Percentiles rank a stretch among this genome's conserved stretches.
phyloP scores from a whole-genome alignment of 31 red algal genomes.

The Endocladia muricata region DNA sequence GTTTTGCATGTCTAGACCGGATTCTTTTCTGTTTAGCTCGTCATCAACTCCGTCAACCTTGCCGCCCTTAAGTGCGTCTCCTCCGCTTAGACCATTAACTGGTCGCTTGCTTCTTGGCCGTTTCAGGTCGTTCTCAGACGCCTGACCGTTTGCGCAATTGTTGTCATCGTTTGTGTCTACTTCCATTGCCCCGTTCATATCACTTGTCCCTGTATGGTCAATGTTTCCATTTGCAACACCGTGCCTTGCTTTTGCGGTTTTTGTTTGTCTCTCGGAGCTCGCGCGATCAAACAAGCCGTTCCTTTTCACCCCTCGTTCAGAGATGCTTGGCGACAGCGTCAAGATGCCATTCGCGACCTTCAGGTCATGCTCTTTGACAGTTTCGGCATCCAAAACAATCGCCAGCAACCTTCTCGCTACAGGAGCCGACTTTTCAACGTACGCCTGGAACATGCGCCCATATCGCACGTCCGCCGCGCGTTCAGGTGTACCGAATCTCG shows the following conservation, averaged over 20 bases:
- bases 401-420: conserved; percentile 55
- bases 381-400: conserved; percentile 38
- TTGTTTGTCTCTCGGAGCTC: neutral
- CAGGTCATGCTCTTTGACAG: conserved; percentile 50
- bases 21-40: neutral
- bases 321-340: neutral
- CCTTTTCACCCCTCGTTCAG: no score
- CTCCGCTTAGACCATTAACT: neutral
- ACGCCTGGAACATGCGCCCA: conserved; percentile 31
- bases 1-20: neutral
- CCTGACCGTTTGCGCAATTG: neutral
- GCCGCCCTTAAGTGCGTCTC: no score
- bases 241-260: neutral
- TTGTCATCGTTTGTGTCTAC: no score
- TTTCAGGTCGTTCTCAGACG: neutral
- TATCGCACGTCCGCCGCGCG: conserved; percentile 41
- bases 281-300: neutral
- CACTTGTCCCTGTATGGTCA: no score
- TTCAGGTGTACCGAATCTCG: conserved; percentile 29
- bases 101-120: neutral
- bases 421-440: conserved; percentile 34
- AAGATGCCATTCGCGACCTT: neutral
- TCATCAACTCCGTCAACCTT: neutral
- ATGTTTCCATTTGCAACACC: neutral
- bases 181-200: no score